Base-by-base conservation (phyloP, 352 stramenopile genomes). In the Halophytophthora polymorphica region DNA sequence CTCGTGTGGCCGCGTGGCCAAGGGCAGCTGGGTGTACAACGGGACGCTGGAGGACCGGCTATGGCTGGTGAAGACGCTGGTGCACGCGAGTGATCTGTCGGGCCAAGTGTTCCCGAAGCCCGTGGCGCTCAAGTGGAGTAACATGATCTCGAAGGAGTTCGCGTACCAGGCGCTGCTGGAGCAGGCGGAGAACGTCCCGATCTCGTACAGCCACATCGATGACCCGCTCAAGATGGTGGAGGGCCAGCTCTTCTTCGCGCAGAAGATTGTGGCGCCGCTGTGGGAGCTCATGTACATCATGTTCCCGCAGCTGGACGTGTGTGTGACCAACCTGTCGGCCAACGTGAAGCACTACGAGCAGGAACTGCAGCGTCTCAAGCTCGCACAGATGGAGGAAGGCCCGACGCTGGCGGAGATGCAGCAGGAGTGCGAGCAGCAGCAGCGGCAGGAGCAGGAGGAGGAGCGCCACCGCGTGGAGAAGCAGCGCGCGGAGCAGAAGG, bases 121-220 rank as follows among this genome's bases (percentile, higher is more conserved):
- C 5, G 75, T 98, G 4, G 89, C 91, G 33, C 69, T 90, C 43
- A 93, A 95, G 55, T 96, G 91, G 85, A 93, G 83, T 51, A 90
- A 93, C 56, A 87, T 93, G 73, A 92, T 97, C 38, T 78, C 85
- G 47, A 88, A 94, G 52, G 88, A 96, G 56, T 97, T 96, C 61
- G 77, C 80, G 13, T 86, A 83, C 43, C 86, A 97, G 50, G 88
- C 83, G 21, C 54, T 93, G 28, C 66, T 93, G 36, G 86, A 96
- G 46, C 77, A 90, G 44, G 73, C 76, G 0, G 79, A 93, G 42
- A 84, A 88, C 15, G 70, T 95, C 10, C 69, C 85, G 15, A 70
- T 94, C 18, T 92, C 84, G 37, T 90, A 92, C 49, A 68, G 86
- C 22, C 82, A 92, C 44, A 63, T 92, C 22, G 78, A 90, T 46